Base-by-base conservation (phyloP, 805 yeast species). In the Wickerhamomyces ciferrii region DNA sequence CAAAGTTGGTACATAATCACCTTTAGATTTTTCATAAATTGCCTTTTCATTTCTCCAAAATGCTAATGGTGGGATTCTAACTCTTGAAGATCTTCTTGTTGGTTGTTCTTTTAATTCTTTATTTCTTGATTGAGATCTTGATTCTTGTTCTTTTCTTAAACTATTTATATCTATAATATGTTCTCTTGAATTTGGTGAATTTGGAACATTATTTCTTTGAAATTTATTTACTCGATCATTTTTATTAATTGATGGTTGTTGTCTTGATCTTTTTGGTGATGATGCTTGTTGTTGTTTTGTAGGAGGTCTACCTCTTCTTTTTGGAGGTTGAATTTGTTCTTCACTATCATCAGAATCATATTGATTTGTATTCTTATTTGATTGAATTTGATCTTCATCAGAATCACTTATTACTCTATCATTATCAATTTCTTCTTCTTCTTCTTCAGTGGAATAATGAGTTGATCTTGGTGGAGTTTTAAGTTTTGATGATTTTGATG, bases 41-140 rank as follows among this genome's bases (percentile, higher is more conserved):
- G 85, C 76, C 49, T 80, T 71, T 63, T 89, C 96, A 57, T 86
- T 87, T 60, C 86, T 78, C 96, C 96, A 89, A 60, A 75, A 86
- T 2, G 88, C 91, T 51, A 89, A 67, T 0, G 96, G 92, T 4
- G 83, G 77, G 7, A 85, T 74, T 50, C 78, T 76, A 0, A 79
- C 76, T 55, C 96, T 72, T 29, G 74, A 70, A 39, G 41, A 39
- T 39, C 23, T 39, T 23, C 32, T n/a, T 5, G 29, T 39, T 23
- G 32, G 32, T 17, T 39, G 41, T 13, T 39, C 17, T n/a, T 5
- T 10, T 15, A 9, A 4, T 24, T 24, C 32, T n/a, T 8, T 9
- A n/a, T 9, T 17, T 24, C 21, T 39, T 27, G 25, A 37, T n/a
- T 10, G 14, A 9, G 27, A 24, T 25, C 21, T 24, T 24, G 31